Base-by-base conservation (phyloP, 2,329 filamentous ascomycete genomes). In the Claviceps africana region DNA sequence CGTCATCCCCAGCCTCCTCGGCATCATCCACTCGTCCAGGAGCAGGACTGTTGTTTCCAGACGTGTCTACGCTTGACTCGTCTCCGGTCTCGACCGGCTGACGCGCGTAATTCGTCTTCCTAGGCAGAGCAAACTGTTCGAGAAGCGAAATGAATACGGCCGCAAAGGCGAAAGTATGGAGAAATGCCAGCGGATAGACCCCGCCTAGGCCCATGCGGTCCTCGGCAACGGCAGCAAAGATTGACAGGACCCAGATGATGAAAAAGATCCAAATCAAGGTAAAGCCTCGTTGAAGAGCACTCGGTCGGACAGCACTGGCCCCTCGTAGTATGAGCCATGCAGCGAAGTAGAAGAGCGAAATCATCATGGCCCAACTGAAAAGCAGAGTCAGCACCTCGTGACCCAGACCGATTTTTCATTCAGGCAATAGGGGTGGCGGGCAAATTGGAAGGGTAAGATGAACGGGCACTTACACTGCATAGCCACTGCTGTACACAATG, bases 401-500 rank as follows among this genome's bases (percentile, higher is more conserved):
- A 33, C 21, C 4, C 22, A 45, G 25, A 7, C 22, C 19, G 33
- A 21, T 4, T 42, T 19, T 22, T 8, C 40, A 42, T 13, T 22
- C 39, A 21, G 8, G 5, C 1, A 25, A 25, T 3, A 25, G 25
- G 25, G 25, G 25, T 3, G 25, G 3, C 25, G 5, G 5, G 25
- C 25, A 25, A 25, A 25, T 25, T 25, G 3, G 11, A 37, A 17
- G 35, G 35, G 35, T 2, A 2, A 13, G 25, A 30, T 45, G 22
- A n/a, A 4, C 13, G 10, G 28, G n/a, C 4, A 51, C 74, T 65
- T 63, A 77, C 62, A 96, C 85, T 5, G 86, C 76, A 64, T 93
- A 97, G 47, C 83, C 77, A 60, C 86, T 94, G 68, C 88, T 90
- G 70, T 96, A 93, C n/a, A 93, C 73, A 60, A 97, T 88, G 60